phyloP scores from a whole-genome alignment of 169 alveolate species.

The Cyclospora cayetanensis region DNA sequence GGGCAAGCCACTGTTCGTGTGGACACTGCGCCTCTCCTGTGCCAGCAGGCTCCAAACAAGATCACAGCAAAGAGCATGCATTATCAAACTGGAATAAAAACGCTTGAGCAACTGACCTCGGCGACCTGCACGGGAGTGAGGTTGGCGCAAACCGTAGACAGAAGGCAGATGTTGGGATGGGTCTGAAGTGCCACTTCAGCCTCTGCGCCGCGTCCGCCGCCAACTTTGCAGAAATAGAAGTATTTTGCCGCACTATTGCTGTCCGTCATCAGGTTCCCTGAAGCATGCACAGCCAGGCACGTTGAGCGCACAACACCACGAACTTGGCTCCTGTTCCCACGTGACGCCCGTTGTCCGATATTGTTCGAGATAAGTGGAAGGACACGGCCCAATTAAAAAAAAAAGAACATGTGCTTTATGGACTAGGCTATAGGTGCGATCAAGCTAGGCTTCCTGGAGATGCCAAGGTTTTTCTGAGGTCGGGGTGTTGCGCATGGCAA shows the following conservation, averaged over 20 bases:
- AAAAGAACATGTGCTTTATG: too few relatives aligned
- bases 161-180: conserved; percentile 94
- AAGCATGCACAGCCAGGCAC: too few relatives aligned
- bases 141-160: conserved; percentile 90
- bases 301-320: too few relatives aligned
- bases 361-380: too few relatives aligned
- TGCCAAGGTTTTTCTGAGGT: too few relatives aligned
- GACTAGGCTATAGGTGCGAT: too few relatives aligned
- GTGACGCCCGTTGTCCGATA: too few relatives aligned
- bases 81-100: too few relatives aligned
- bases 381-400: too few relatives aligned
- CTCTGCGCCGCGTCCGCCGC: conserved; percentile 94
- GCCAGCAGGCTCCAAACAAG: background rate
- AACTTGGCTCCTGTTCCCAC: too few relatives aligned
- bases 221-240: conserved; percentile 96
- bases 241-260: conserved; percentile 97
- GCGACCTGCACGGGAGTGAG: conserved; percentile 77
- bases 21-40: background rate
- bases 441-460: too few relatives aligned
- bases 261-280: conserved; percentile 97
- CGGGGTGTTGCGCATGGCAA: too few relatives aligned
- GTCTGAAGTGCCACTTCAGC: conserved; percentile 96
- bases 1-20: background rate
- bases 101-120: background rate
- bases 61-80: background rate